phyloP scores from a whole-genome alignment of 352 stramenopile species.

The Peronospora farinosa region DNA sequence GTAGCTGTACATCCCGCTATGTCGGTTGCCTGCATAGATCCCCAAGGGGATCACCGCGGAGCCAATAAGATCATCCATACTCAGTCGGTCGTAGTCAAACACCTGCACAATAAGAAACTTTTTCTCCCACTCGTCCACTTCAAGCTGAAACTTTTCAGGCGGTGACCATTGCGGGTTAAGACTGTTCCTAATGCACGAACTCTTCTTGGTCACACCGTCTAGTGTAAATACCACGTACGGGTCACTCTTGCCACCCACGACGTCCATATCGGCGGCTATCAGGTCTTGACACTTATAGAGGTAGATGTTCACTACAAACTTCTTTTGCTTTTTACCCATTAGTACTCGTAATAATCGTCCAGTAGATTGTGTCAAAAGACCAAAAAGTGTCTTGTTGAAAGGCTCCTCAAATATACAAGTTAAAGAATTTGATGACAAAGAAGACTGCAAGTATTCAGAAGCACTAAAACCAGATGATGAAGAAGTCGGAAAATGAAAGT shows the following conservation, averaged over 20 bases:
- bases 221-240: conserved; percentile 66
- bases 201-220: conserved; percentile 46
- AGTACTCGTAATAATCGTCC: conserved; percentile 1
- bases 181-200: conserved; percentile 54
- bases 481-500: conserved; percentile 18
- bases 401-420: not conserved
- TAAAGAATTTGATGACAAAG: not conserved
- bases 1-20: conserved; percentile 66
- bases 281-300: conserved; percentile 63
- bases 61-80: conserved; percentile 65
- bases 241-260: conserved; percentile 66
- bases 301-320: conserved; percentile 47
- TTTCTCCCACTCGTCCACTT: conserved; percentile 51
- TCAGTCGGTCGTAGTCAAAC: conserved; percentile 66
- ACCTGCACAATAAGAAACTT: conserved; percentile 63
- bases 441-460: conserved; percentile 2
- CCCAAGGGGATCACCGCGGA: conserved; percentile 58
- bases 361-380: conserved; percentile 3
- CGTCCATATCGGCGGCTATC: conserved; percentile 37
- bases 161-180: conserved; percentile 66
- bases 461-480: conserved; percentile 8
- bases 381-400: not conserved
- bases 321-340: conserved; percentile 23
- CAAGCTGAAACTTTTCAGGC: conserved; percentile 71
- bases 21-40: conserved; percentile 49